Base-by-base conservation (phyloP, 345 rosid species). In the Eucalyptus shirleyi region DNA sequence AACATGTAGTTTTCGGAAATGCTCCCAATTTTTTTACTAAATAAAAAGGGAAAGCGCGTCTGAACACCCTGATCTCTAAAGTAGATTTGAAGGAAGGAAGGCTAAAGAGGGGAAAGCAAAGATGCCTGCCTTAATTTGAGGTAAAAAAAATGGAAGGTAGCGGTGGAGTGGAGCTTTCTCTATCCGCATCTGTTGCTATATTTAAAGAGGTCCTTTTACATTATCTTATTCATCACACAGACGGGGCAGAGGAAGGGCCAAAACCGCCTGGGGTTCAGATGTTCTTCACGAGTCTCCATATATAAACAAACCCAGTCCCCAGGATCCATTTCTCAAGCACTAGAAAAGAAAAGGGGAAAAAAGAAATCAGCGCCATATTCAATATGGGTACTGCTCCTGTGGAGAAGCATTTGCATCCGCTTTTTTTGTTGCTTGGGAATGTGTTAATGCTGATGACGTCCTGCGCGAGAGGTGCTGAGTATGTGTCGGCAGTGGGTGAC, bases 401-500 rank as follows among this genome's bases (percentile, higher is more conserved):
- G 91, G 87, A 87, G 55, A 87, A 19, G 80, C 86, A 87, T 42
- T n/a, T 88, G 88, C 88, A 18, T 83, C 88, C 88, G 69, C 86
- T 88, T 34, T 7, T 45, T 42, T 16, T 87, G 69, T 47, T 56
- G n/a, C 56, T 56, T 12, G 65, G n/a, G 72, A 60, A 30, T 34
- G 62, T 51, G 72, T 30, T 88, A 45, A 3, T 82, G 56, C 86
- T 72, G 50, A 62, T 88, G 77, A 45, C 28, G 65, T 37, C 80
- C 30, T 50, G 89, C 87, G 87, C 89, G 11, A 86, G 88, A 37
- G 47, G 67, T 32, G 56, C 89, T 16, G 85, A 87, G 28, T 42
- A 90, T 37, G 53, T 24, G 60, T 95, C 99, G 17, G 98, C 96
- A 1, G 95, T 96, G 47, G 98, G 99, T 9, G 99, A 97, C 93